Evolutionary conservation across 768 basidiomycete species (phyloP).

Genomic region (Leccinum barrowsii): DNA sequence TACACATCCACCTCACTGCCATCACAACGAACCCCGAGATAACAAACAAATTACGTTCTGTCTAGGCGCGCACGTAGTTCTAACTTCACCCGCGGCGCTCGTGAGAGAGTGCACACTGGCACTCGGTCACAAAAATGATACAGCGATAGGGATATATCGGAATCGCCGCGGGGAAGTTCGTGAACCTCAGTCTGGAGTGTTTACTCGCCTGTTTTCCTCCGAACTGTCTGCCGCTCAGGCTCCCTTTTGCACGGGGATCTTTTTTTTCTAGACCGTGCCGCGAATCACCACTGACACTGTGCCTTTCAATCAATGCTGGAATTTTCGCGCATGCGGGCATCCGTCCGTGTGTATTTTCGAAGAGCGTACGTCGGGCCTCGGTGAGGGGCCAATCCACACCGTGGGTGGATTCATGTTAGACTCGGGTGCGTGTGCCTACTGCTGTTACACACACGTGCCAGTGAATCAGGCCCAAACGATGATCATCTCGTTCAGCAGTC

Average conservation of each 20-base stretch:
- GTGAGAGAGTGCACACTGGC: not conserved
- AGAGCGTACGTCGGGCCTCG: not conserved
- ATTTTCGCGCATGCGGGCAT: not conserved
- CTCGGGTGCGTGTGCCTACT: not conserved
- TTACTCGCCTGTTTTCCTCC: not conserved
- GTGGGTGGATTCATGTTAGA: constrained; percentile 1
- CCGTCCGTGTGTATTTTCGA: constrained; percentile 1
- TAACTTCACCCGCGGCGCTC: not conserved
- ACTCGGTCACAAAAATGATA: not conserved
- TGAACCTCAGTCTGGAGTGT: not conserved
- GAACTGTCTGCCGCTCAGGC: not conserved
- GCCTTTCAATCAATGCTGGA: not conserved
- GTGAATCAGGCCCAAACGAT: not conserved
- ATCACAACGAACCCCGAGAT: not conserved
- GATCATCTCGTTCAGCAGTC: not conserved
- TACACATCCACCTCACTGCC: not conserved
- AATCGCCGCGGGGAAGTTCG: not conserved
- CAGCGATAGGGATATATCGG: not conserved
- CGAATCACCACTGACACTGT: not conserved
- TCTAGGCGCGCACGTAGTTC: not conserved
- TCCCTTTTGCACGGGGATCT: not conserved
- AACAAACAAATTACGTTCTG: not conserved
- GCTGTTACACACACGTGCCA: not conserved
- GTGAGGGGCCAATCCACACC: not conserved
- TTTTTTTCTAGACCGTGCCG: not conserved